Conservation (phyloP, 257 asterid genomes). For the Salvia rosmarinus region DNA sequence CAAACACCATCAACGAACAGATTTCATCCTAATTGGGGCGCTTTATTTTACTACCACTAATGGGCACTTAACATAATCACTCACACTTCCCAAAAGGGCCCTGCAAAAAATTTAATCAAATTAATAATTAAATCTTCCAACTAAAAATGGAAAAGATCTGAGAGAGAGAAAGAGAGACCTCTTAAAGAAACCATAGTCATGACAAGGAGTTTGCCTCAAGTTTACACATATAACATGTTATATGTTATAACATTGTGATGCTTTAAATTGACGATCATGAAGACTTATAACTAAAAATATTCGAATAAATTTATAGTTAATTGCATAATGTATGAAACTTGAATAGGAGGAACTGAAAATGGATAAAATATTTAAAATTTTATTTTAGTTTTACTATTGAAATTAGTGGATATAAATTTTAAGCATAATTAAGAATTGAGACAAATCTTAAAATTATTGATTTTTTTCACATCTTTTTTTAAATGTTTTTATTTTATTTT, state of each 20-base stretch:
- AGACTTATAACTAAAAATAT: neutral
- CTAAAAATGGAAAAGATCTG: neutral
- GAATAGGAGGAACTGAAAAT: too few relatives aligned
- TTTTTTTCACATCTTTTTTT: neutral
- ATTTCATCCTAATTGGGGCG: slow-evolving; percentile 39
- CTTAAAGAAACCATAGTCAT: slow-evolving; percentile 70
- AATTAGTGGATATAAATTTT: too few relatives aligned
- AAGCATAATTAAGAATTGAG: too few relatives aligned
- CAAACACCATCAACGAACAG: neutral
- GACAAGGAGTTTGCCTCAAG: slow-evolving; percentile 65
- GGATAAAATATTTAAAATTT: too few relatives aligned
- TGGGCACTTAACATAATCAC: slow-evolving; percentile 62
- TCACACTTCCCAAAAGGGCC: slow-evolving; percentile 59
- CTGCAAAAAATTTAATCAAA: slow-evolving; percentile 22
- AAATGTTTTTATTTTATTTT: too few relatives aligned
- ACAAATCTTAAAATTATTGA: too few relatives aligned
- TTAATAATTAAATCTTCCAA: neutral
- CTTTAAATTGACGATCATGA: neutral
- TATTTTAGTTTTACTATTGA: too few relatives aligned
- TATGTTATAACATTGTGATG: neutral
- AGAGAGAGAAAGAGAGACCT: slow-evolving; percentile 40
- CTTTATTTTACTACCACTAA: slow-evolving; percentile 57
- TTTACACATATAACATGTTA: slow-evolving; percentile 45
- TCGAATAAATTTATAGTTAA: too few relatives aligned
- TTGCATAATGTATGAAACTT: too few relatives aligned